Evolutionary conservation across 2,329 filamentous ascomycete genomes (phyloP), one percentile per base, ranked within the genome.

Genomic region (Alternaria brassicae): DNA sequence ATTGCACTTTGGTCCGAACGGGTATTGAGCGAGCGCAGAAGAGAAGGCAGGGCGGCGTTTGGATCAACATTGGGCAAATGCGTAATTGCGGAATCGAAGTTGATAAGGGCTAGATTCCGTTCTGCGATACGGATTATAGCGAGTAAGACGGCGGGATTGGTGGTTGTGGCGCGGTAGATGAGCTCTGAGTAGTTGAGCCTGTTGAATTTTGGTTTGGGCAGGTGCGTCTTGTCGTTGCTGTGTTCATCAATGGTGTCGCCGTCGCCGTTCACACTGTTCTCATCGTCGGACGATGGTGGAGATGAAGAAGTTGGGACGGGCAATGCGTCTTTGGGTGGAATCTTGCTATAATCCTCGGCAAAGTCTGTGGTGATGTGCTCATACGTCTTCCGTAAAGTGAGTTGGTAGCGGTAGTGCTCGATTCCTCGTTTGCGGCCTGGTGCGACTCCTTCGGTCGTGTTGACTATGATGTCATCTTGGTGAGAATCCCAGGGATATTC

Each of bases 61-160:
- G 45, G 58, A 8, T 6, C 3, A 8, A 67, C 28, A 34, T 72
- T 73, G 1, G 67, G 70, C 5, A 73, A 39, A 53, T 72, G 66
- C 15, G 63, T 57, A 0, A 67, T 30, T 1, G 63, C 67, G 2
- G 60, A 68, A 30, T 42, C 15, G 55, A 71, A 65, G 50, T 69
- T 55, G 9, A 70, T 48, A 39, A 49, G 56, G 0, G 68, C 65
- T 0, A 69, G 42, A 39, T 73, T 72, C 13, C 36, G 52, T 17
- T 67, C 49, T 9, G 67, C 70, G 34, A 74, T 48, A n/a, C 55
- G 61, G 3, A 65, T 41, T 21, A 73, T 70, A 4, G 70, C 61
- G 28, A 72, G 60, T 44, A 57, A 61, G 28, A 73, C 34, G 1
- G 66, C 37, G 1, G 69, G 61, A 32, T 70, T 68, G 25, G 32